Base-by-base conservation (phyloP, 768 basidiomycete species). In the Boletus reticulatus region DNA sequence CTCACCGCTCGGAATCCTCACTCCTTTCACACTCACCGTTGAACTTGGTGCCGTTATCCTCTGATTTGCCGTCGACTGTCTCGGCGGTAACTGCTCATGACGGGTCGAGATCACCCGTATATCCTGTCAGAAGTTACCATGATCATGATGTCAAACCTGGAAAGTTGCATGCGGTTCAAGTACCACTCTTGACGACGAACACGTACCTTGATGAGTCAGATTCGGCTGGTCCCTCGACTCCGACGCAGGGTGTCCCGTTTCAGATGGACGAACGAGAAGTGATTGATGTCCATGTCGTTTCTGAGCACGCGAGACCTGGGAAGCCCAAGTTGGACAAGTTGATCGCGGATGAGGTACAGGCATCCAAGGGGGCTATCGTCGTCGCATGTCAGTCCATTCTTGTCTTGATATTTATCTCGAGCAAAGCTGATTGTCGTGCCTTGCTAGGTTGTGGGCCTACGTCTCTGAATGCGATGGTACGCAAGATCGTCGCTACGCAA, bases 391-490 rank as follows among this genome's bases (percentile, higher is more conserved):
- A 75, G 88, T 80, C 13, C 31, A 32, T 38, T 36, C 7, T 36
- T 2, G 12, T 14, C 31, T 20, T 27, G 3, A 13, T 24, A 8
- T 36, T 16, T 16, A 2, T 24, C 17, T 2, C 9, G 9, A 3
- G 34, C 19, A 17, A 37, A 11, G 17, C 44, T 69, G 22, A 61
- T 12, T 10, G 2, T 29, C 34, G 11, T 22, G 11, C 14, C 0
- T 43, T 38, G 48, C n/a, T 58, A 88, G 87, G 85, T 61, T 92
- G 89, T 63, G 90, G 89, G 2, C 89, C 89, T 0, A 76, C 78
- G 0, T 83, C 86, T 8, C 75, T 92, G 48, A 87, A 88, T 66
- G 83, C 80, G 6, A 72, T 88, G 62, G 80, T 91, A 9, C 76
- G 90, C 41, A 85, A 88, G 67, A 72, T 80, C 41, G 78, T 90